Evolutionary conservation across 371 early-diverging fungal genomes (phyloP), one percentile per base, ranked within the genome.

Genomic region (Saksenaea vasiformis): DNA sequence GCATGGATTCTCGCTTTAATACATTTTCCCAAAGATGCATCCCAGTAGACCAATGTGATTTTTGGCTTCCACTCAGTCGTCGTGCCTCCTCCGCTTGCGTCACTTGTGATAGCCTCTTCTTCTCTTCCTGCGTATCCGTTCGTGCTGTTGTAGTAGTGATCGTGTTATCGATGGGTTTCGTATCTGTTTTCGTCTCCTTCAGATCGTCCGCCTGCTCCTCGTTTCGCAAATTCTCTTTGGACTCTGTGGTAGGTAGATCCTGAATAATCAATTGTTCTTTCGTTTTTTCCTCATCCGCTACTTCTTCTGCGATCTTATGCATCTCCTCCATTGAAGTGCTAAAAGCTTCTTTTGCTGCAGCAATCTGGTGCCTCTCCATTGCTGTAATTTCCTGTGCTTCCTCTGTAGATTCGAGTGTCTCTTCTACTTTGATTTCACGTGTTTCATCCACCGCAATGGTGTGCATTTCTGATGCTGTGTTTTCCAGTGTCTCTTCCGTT

Each of bases 41-140:
- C 2, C 76, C 76, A 14, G 56, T 59, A 1, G 76, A 72, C 76
- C 76, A 75, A 56, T 75, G 72, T 9, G 68, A 72, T 9, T 72
- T 65, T 24, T 72, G 76, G 43, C 72, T 75, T 5, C 76, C 72
- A 35, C 76, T 75, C 35, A 62, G 60, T 34, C 76, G 62, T 1
- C 63, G 62, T 17, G 55, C 17, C 35, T 67, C 63, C 11, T 62
- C 68, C 2, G 44, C n/a, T 8, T 28, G 13, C 22, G 26, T 17
- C 17, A 38, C 17, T 8, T 35, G 57, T 1, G 57, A 56, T 36
- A 56, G 1, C 8, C 19, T 35, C 2, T 35, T 11, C 15, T 35
- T 11, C 15, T 57, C 35, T 15, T 57, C 56, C 3, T 15, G 56
- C 31, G 60, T 47, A 13, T 27, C 43, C 10, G 17, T 39, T 37